Evolutionary conservation across 1,284 basidiomycete genomes (phyloP).

Genomic region (Cryptococcus floricola): DNA sequence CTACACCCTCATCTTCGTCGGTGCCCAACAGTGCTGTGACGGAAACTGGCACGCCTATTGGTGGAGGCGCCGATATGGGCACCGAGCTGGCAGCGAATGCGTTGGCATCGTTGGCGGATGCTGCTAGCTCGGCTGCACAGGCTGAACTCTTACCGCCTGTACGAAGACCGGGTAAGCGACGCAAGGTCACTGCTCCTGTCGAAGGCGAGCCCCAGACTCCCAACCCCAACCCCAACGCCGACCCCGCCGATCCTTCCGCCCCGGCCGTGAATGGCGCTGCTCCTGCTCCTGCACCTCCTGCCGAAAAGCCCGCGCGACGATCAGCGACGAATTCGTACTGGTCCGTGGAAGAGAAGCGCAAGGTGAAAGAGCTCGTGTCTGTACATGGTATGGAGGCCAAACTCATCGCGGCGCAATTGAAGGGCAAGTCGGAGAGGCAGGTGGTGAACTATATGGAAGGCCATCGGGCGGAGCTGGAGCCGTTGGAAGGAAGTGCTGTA

Average conservation of each 20-base stretch:
- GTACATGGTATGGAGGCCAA: conserved; percentile 72
- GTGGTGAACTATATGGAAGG: conserved; percentile 64
- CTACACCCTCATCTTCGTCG: neutral
- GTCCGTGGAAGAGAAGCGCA: conserved; percentile 54
- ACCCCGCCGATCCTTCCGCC: neutral
- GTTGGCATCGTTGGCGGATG: neutral
- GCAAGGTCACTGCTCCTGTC: conserved; percentile 11
- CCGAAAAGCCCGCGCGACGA: conserved; percentile 18
- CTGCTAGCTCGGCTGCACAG: neutral
- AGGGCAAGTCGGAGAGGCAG: conserved; percentile 74
- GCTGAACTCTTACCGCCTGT: conserved; percentile 6
- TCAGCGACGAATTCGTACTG: conserved; percentile 51
- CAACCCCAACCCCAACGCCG: neutral
- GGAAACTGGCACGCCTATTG: neutral
- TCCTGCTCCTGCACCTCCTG: neutral
- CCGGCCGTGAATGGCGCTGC: neutral
- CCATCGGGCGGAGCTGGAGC: conserved; percentile 51
- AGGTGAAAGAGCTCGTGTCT: conserved; percentile 62
- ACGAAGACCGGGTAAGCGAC: conserved; percentile 17
- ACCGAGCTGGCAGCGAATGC: neutral
- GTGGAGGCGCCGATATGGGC: neutral
- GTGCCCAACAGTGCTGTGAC: neutral
- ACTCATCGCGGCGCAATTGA: conserved; percentile 67
- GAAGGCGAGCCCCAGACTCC: neutral
- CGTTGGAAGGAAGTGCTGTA: conserved; percentile 3